Base-by-base conservation (phyloP, 192 early-diverging fungal genomes). In the Coemansia biformis region DNA sequence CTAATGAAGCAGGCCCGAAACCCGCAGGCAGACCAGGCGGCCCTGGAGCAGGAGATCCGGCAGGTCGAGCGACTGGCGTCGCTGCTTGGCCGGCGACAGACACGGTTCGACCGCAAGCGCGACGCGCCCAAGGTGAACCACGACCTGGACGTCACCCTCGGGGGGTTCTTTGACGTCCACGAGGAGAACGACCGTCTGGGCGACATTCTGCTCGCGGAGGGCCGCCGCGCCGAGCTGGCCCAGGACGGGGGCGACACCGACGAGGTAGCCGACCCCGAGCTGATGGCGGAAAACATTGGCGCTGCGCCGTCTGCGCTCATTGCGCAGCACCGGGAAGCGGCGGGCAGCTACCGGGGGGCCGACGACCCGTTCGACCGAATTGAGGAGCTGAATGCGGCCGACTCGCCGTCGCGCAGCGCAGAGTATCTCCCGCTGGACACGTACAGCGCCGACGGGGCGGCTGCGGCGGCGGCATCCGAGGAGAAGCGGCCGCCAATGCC, bases 301-400 rank as follows among this genome's bases (percentile, higher is more conserved):
- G 23, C 48, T 3, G 52, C 63, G 23, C 50, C 69, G 5, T 18
- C 52, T 0, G 62, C 57, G 24, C 54, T 65, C n/a, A 56, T 64
- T 46, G 53, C 49, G n/a, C 54, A 48, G 32, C 33, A 52, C 14
- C 54, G 59, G 42, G 56, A 59, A 42, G 24, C 36, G 16, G 43
- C 42, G 5, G 36, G 21, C 5, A 38, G 54, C 19, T 57, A 54
- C 50, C 51, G 37, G 28, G 33, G 49, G 19, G 39, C 14, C 3
- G 57, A 57, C 37, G 70, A 73, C 51, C 70, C 54, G 5, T 66
- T 73, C 19, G 70, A 73, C 46, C 52, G 49, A 16, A 61, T 73
- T 26, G 70, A 73, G 16, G 54, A 65, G 44, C 61, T 66, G 70
- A 45, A 62, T 17, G 15, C 62, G 41, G 35, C 41, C 19, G 52